Conservation (phyloP, 2,329 filamentous ascomycete genomes). For the Hirsutella minnesotensis region DNA sequence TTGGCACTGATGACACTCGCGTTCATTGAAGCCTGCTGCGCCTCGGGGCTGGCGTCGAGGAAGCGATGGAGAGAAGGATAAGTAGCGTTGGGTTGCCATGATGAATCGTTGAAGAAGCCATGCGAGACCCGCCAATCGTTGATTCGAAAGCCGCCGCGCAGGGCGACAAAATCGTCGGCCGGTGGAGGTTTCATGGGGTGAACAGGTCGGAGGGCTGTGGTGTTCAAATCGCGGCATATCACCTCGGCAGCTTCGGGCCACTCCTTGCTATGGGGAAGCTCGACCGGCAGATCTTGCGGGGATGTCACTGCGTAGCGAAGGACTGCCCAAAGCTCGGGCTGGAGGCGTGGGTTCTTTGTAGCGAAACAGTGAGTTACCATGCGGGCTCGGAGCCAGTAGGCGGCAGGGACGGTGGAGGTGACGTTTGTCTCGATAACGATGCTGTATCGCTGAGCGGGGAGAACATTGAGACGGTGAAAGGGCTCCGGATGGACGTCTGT, state of each 20-base stretch:
- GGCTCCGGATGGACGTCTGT: slow-evolving; percentile 49
- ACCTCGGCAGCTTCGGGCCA: slow-evolving; percentile 36
- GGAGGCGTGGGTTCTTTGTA: slow-evolving; percentile 16
- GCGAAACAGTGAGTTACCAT: slow-evolving; percentile 29
- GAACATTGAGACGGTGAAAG: slow-evolving; percentile 50
- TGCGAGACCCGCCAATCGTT: slow-evolving; percentile 39
- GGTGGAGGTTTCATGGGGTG: slow-evolving; percentile 21
- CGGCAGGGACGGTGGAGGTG: slow-evolving; percentile 24
- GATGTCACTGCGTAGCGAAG: slow-evolving; percentile 15
- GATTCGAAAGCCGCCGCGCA: slow-evolving; percentile 44
- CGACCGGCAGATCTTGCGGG: rapidly evolving
- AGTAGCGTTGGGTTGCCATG: slow-evolving; percentile 29
- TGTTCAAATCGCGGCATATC: slow-evolving; percentile 41
- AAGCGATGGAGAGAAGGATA: slow-evolving; percentile 23
- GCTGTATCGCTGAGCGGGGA: slow-evolving; percentile 61
- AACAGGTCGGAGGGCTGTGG: slow-evolving; percentile 29
- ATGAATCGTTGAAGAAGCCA: slow-evolving; percentile 42
- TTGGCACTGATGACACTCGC: slow-evolving; percentile 14
- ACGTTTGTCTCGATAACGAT: slow-evolving; percentile 51
- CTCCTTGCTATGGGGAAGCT: slow-evolving; percentile 27
- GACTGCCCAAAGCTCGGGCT: slow-evolving; percentile 18
- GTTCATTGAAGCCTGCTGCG: slow-evolving; percentile 2
- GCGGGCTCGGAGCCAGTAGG: slow-evolving; percentile 53
- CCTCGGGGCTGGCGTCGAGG: slow-evolving; percentile 12
- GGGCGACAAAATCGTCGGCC: slow-evolving; percentile 27